Base-by-base conservation (phyloP, 164 flowering plant species). In the Taxillus chinensis region DNA sequence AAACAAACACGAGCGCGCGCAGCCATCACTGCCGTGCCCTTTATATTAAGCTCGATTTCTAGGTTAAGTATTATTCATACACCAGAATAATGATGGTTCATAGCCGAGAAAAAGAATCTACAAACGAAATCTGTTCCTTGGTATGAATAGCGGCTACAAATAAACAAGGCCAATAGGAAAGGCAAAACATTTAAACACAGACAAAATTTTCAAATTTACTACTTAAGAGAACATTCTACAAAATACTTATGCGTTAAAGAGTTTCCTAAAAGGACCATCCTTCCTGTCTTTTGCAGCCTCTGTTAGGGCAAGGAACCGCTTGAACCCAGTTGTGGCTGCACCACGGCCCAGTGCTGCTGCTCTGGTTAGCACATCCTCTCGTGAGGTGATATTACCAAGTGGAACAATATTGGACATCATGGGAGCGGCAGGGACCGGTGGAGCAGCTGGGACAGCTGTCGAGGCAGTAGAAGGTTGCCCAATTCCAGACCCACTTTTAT, bases 311-410 rank as follows among this genome's bases (percentile, higher is more conserved):
- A 93, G 86, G 72, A 90, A 87, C 68, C 92, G 79, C 74, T 89
- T 89, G 78, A 93, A 90, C 2, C 97, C 97, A 7, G 92, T 90
- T 9, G 96, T 87, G 43, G 95, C 95, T 10, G 97, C 97, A 60
- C 96, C 99, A 60, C 96, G 78, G 52, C 99, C 99, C 2, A 93
- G 88, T 40, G 99, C 99, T 63, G 99, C 97, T 11, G 99, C 99
- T 68, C 99, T 73, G 41, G 96, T 79, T 43, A 93, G 77, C 43
- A 93, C 91, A 65, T 93, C 99, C 78, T 93, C 99, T 40, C 90
- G 67, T 27, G 92, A 83, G 43, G 82, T 81, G 27, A 80, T 68
- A 27, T 72, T 69, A n/a, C 84, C 79, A 45, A 73, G 71, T 37
- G 83, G 59, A 16, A 80, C 55, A 5, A 80, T 12, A 43, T 39